These are phyloP conservation scores for Eucalyptus camaldulensis DNA, from an alignment of 345 rosid genomes.

Conservation along the genomic window DNA sequence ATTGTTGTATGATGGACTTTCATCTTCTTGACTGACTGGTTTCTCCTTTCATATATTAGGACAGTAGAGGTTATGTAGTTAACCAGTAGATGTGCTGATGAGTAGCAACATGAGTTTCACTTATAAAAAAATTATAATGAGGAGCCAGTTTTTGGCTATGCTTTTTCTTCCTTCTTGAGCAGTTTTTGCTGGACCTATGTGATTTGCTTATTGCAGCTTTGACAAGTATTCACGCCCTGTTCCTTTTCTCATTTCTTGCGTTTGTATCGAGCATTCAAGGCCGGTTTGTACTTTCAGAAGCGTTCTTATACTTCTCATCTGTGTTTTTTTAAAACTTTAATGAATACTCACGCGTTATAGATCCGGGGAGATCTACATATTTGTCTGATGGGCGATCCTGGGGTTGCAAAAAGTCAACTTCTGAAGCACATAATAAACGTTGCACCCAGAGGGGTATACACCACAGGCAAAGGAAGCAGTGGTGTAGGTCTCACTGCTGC, in stretches of 20 bases:
- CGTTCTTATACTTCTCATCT: background rate
- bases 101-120: background rate
- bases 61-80: background rate
- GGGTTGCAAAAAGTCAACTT: constrained; percentile 99
- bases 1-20: background rate
- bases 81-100: background rate
- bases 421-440: constrained; percentile 95
- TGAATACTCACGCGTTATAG: constrained; percentile 21
- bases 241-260: background rate
- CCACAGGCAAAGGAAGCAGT: constrained; percentile 97
- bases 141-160: background rate
- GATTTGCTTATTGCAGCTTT: background rate
- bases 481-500: constrained; percentile 99
- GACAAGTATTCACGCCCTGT: background rate
- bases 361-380: constrained; percentile 95
- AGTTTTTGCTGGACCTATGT: background rate
- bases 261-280: background rate
- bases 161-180: background rate
- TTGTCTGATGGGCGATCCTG: constrained; percentile 99
- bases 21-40: background rate
- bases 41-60: background rate
- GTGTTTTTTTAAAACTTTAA: background rate
- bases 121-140: background rate
- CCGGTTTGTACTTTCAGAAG: background rate
- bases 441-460: constrained; percentile 91